Base-by-base conservation (phyloP, 78 protist species). In the Cyanophora paradoxa region DNA sequence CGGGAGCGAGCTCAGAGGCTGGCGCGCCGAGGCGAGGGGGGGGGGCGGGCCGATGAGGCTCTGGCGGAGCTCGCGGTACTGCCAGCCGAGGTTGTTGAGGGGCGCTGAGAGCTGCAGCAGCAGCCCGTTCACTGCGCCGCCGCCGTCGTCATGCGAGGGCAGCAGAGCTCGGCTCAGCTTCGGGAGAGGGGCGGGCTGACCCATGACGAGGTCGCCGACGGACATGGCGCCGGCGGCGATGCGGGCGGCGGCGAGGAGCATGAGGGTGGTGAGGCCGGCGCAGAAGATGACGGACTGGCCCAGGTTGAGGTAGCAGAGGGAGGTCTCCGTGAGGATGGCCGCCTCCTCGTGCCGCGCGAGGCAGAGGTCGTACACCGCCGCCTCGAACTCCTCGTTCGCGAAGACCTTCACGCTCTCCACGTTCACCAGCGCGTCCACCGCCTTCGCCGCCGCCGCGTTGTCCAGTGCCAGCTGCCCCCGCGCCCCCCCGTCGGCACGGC, bases 1-100 rank as follows among this genome's bases (percentile, higher is more conserved):
- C n/a, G n/a, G n/a, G n/a, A n/a, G n/a, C n/a, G n/a, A n/a, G n/a
- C n/a, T n/a, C n/a, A n/a, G n/a, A n/a, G n/a, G n/a, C n/a, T n/a
- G n/a, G n/a, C n/a, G n/a, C n/a, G n/a, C n/a, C n/a, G n/a, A n/a
- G n/a, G n/a, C n/a, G n/a, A n/a, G n/a, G n/a, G n/a, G n/a, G n/a
- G n/a, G n/a, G n/a, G n/a, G n/a, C n/a, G n/a, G n/a, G n/a, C n/a
- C n/a, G n/a, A n/a, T n/a, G n/a, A n/a, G n/a, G n/a, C n/a, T n/a
- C n/a, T n/a, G n/a, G n/a, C n/a, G n/a, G n/a, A n/a, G n/a, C n/a
- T n/a, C n/a, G n/a, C n/a, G n/a, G n/a, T n/a, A n/a, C n/a, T n/a
- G n/a, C n/a, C n/a, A n/a, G 46, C 74, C 74, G 46, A 68, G 74
- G 41, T 48, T 48, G 74, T 68, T 68, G 46, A 68, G 61, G 26